Base-by-base conservation (phyloP, 192 early-diverging fungal genomes). In the Coemansia reversa region DNA sequence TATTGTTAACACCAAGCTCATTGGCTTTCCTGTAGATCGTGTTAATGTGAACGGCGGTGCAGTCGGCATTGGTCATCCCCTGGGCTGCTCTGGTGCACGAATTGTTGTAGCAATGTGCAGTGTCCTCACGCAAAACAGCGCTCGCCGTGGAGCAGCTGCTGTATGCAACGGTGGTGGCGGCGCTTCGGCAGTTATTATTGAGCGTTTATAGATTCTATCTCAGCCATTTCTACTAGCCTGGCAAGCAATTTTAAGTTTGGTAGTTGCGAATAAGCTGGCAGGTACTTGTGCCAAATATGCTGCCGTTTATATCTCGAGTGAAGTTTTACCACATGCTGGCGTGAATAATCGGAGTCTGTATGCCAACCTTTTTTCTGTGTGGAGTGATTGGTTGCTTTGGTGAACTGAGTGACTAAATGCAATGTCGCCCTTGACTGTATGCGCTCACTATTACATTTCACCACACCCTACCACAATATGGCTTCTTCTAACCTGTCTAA, bases 101-200 rank as follows among this genome's bases (percentile, higher is more conserved):
- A 88, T 98, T 50, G 84, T 98, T 60, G 87, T 88, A 23, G 92
- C 95, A 3, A 71, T 98, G 55, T 80, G 88, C 50, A 89, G 70
- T 28, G 86, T 93, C 18, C 83, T 98, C 51, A 76, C 87, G 28
- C 85, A 88, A 55, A 88, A 87, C 60, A 67, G 81, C 42, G 88
- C 86, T 25, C 93, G 91, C 80, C 87, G 92, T 60, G 95, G 94
- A 56, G 86, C 84, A 70, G 97, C 97, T 55, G 94, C 83, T 50
- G 92, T 98, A 59, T 98, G 96, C 84, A 98, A 98, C 69, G 96
- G 96, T 62, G 93, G 94, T 12, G 95, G 95, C 50, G 95, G 94
- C 72, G 95, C 95, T 9, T 88, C 88, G 19, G 89, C 95, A 23
- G 62, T 95, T n/a, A 89, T 93, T 27, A 82, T 97, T 62, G 86